phyloP scores from a whole-genome alignment of 768 basidiomycete species.

The Paxillus ammoniavirescens region DNA sequence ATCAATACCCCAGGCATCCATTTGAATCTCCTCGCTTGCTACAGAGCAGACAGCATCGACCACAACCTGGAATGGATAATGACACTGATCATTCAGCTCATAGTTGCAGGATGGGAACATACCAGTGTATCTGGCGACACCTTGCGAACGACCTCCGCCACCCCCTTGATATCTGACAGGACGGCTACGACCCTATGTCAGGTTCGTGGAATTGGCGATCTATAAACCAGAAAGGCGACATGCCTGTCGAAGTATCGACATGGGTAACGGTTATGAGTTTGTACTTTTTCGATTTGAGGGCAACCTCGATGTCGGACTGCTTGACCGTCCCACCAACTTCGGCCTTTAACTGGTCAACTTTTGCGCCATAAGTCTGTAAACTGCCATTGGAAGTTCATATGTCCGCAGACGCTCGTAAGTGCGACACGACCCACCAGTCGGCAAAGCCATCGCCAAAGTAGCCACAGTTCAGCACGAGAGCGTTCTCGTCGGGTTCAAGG shows the following conservation, averaged over 20 bases:
- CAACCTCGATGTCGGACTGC: conserved; percentile 57
- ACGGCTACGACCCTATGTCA: conserved; percentile 51
- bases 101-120: conserved; percentile 9
- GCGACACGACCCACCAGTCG: conserved; percentile 60
- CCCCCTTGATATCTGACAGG: conserved; percentile 75
- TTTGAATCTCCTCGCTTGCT: conserved; percentile 90
- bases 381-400: conserved; percentile 35
- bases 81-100: not conserved
- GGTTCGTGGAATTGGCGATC: not conserved
- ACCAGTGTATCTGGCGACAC: conserved; percentile 88
- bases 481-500: conserved; percentile 76
- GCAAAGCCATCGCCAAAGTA: conserved; percentile 93
- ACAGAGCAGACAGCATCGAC: conserved; percentile 97
- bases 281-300: conserved; percentile 77
- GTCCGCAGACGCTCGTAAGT: not conserved
- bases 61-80: conserved; percentile 47
- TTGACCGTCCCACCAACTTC: conserved; percentile 77
- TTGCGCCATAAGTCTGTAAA: conserved; percentile 84
- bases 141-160: conserved; percentile 68
- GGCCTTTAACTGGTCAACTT: conserved; percentile 83
- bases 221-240: not conserved
- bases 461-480: conserved; percentile 82
- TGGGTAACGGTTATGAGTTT: conserved; percentile 93
- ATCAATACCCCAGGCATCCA: conserved; percentile 93
- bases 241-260: conserved; percentile 87